Evolutionary conservation across 345 rosid species (phyloP), one percentile per base, ranked within the genome.

Genomic region (Euphorbia lathyris): DNA sequence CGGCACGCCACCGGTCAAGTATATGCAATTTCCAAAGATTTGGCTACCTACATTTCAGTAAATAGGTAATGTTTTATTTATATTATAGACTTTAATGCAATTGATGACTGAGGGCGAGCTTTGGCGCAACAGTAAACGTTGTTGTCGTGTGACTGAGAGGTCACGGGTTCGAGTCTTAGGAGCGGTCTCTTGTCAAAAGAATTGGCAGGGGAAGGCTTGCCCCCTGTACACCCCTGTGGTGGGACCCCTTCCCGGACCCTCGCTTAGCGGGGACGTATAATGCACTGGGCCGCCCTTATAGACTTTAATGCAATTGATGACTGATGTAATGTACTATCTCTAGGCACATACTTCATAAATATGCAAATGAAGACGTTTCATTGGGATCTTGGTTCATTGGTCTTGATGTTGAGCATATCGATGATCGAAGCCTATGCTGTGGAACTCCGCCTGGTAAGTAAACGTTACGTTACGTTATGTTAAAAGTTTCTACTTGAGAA

Each of bases 341-440:
- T 77, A 92, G 99, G 80, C 82, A 85, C 74, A 78, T 95, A 75
- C 94, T 95, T 57, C 98, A 95, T 75, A 85, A 81, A 66, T 92
- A 87, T 69, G 98, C 97, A 72, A 95, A 95, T 69, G 99, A 95
- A 79, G 98, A 95, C 58, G 99, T 95, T 63, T 88, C 99, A 17
- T 51, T 95, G 27, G 98, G 99, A 70, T 83, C 99, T 30, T 95
- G 99, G 99, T 90, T 95, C 80, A 92, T 95, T 50, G 99, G 99
- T 20, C 98, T 92, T 68, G 98, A 95, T 47, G 98, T 95, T 0
- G 92, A 86, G 58, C 97, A 92, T 65, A 85, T 95, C 26, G 99
- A 95, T 66, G 99, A 95, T 51, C 81, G 98, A 74, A 92, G 96
- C 69, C 87, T 95, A 45, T 95, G 99, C 76, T 95, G 99, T 64